Evolutionary conservation across 176 grass and related monocot genomes (phyloP).

Genomic region (Saccharum officinarum): DNA sequence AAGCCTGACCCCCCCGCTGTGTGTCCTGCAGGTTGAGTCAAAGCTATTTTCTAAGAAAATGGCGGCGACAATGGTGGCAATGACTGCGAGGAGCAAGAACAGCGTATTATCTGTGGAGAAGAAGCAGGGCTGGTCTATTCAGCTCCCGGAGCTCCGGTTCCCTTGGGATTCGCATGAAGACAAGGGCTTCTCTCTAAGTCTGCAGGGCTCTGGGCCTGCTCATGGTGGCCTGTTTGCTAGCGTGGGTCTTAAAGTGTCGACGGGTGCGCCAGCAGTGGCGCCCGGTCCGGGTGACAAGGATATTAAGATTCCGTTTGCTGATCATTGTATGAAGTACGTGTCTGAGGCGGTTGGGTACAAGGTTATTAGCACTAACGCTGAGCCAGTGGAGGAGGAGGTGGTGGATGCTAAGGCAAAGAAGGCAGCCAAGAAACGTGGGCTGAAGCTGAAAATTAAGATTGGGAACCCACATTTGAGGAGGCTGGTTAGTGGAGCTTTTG

Average conservation of each 20-base stretch:
- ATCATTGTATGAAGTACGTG: conserved; percentile 54
- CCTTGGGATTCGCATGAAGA: conserved; percentile 56
- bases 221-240: conserved; percentile 63
- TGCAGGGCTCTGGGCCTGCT: conserved; percentile 39
- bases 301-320: conserved; percentile 52
- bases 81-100: conserved; percentile 52
- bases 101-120: conserved; percentile 39
- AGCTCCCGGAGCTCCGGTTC: conserved; percentile 45
- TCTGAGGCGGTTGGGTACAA: conserved; percentile 40
- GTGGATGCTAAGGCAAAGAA: conserved; percentile 49
- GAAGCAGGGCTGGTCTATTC: conserved; percentile 46
- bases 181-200: conserved; percentile 28
- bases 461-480: conserved; percentile 89
- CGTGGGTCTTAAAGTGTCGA: conserved; percentile 50
- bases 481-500: conserved; percentile 82
- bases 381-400: conserved; percentile 32
- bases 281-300: conserved; percentile 34
- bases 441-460: conserved; percentile 76
- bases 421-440: conserved; percentile 39
- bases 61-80: conserved; percentile 45
- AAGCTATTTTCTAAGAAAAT: neutral
- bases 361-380: conserved; percentile 17
- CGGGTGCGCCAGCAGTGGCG: conserved; percentile 17
- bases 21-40: neutral
- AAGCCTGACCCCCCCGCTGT: neutral